phyloP scores from a whole-genome alignment of 2,329 filamentous ascomycete species.

The Cercospora sesami region DNA sequence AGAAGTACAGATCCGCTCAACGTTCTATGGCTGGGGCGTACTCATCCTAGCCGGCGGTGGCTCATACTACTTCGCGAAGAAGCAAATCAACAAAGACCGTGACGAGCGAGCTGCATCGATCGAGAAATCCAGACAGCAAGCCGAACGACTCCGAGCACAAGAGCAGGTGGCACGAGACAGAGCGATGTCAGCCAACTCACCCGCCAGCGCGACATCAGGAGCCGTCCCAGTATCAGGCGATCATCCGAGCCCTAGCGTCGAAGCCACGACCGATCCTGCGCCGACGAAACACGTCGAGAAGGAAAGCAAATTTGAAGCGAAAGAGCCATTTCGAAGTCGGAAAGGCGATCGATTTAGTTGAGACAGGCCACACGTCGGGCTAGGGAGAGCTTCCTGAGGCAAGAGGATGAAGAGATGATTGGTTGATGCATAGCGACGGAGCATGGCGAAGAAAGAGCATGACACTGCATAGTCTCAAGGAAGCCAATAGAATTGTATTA shows the following conservation, averaged over 20 bases:
- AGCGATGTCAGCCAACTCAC: constrained; percentile 17
- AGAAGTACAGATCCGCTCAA: constrained; percentile 30
- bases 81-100: constrained; percentile 88
- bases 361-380: constrained; percentile 27
- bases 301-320: constrained; percentile 88
- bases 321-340: constrained; percentile 69
- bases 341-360: constrained; percentile 80
- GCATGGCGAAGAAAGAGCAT: constrained; percentile 1
- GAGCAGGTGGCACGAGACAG: constrained; percentile 25
- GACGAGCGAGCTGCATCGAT: constrained; percentile 68
- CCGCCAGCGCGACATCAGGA: constrained; percentile 43
- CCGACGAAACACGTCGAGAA: constrained; percentile 75
- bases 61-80: constrained; percentile 95
- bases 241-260: constrained; percentile 25
- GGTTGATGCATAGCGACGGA: constrained; percentile 10
- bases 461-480: background rate
- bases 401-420: constrained; percentile 8
- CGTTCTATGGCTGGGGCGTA: constrained; percentile 82
- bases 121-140: constrained; percentile 55
- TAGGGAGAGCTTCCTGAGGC: background rate
- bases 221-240: constrained; percentile 13
- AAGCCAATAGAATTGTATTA: constrained; percentile 6
- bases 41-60: constrained; percentile 84
- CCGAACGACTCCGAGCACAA: constrained; percentile 30
- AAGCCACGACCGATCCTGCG: constrained; percentile 64